A percentile compares a stretch with the other conserved stretches of the same genome.
Conservation (phyloP, 148 eudicot genomes). For the Vaccinium macrocarpon region DNA sequence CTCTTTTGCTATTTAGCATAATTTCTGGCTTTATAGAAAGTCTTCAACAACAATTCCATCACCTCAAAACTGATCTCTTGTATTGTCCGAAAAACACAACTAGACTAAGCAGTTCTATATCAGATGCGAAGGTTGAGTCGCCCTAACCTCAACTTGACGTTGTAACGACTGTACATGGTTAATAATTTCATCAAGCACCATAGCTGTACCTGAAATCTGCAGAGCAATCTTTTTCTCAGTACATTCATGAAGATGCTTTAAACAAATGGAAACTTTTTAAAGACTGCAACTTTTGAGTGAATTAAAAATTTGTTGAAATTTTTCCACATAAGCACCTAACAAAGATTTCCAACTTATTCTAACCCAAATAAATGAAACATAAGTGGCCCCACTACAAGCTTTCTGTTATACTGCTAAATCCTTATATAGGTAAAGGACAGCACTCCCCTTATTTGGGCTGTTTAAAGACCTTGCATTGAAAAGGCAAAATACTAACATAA, state of each 20-base stretch:
- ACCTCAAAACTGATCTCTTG: not conserved
- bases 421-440: not conserved
- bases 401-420: not conserved
- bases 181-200: slow-evolving; percentile 95
- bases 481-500: not conserved
- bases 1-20: not conserved
- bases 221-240: slow-evolving; percentile 13
- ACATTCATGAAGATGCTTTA: not conserved
- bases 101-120: not conserved
- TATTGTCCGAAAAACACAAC: not conserved
- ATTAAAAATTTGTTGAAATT: not conserved
- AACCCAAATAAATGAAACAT: slow-evolving; percentile 7
- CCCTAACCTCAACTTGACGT: slow-evolving; percentile 91
- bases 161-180: slow-evolving; percentile 94
- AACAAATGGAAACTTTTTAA: not conserved
- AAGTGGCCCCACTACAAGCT: not conserved
- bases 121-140: slow-evolving; percentile 7
- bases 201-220: slow-evolving; percentile 94
- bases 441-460: slow-evolving; percentile 5
- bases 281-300: not conserved
- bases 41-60: not conserved
- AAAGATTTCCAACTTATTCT: not conserved
- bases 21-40: not conserved
- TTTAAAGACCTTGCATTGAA: not conserved
- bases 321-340: not conserved